Conservation (phyloP, 345 rosid species). For the Brassica rapa region DNA sequence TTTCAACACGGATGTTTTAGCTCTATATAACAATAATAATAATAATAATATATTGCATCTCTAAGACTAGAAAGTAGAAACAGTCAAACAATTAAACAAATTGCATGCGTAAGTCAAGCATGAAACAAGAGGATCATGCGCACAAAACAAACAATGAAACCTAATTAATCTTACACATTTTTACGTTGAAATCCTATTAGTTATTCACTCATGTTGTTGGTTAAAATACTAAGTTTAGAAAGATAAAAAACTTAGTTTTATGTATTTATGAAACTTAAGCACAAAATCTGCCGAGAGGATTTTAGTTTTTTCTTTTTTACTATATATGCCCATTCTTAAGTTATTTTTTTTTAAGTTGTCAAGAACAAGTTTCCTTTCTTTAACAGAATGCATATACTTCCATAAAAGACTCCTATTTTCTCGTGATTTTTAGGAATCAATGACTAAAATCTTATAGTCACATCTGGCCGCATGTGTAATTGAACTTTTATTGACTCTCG, state of each 20-base stretch:
- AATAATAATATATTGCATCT: neutral
- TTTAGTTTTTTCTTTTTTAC: neutral
- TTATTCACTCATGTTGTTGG: too few species aligned
- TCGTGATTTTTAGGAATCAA: neutral
- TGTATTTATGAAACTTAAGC: neutral
- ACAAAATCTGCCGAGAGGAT: neutral
- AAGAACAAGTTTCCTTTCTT: neutral
- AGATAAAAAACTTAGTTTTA: neutral
- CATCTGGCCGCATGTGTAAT: neutral
- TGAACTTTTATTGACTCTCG: neutral
- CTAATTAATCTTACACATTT: neutral
- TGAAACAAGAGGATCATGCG: neutral
- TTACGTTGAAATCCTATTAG: neutral
- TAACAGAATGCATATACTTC: neutral
- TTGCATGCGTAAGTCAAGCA: neutral
- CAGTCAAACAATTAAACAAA: neutral
- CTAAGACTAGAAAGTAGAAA: neutral
- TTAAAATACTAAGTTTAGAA: too few species aligned
- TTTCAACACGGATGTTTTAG: constrained; percentile 19
- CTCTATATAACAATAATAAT: neutral
- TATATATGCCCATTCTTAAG: neutral
- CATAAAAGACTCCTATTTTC: neutral
- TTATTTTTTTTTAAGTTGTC: neutral
- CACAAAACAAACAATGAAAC: neutral
- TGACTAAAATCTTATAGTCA: neutral